A percentile compares a stretch with the other conserved stretches of the same genome.
Conservation (phyloP, 129 eudicot species). For the Mikania micrantha region DNA sequence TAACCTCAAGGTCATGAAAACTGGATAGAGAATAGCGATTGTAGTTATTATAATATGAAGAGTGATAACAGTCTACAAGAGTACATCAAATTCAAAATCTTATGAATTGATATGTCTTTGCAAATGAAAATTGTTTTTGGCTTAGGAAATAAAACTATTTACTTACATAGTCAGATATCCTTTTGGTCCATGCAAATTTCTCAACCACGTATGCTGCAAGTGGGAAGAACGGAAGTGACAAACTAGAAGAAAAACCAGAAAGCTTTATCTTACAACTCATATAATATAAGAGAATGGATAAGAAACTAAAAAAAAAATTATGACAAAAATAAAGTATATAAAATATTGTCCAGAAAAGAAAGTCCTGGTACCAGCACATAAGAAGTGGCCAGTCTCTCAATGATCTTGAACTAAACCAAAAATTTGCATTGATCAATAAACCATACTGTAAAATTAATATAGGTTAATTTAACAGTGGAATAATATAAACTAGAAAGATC, state of each 20-base stretch:
- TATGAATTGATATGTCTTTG: not conserved
- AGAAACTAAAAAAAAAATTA: not conserved
- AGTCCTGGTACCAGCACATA: conserved; percentile 56
- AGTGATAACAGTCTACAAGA: conserved; percentile 53
- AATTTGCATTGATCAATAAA: conserved; percentile 56
- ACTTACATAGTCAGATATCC: conserved; percentile 53
- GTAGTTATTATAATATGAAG: conserved; percentile 55
- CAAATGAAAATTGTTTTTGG: not conserved
- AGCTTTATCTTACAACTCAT: not conserved
- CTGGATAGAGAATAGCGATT: conserved; percentile 64
- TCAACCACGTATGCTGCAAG: conserved; percentile 67
- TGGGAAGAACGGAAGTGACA: conserved; percentile 58
- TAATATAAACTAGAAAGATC: not conserved
- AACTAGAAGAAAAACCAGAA: conserved; percentile 33
- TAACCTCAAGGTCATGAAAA: conserved; percentile 75
- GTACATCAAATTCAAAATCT: not conserved
- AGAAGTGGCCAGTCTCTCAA: conserved; percentile 82
- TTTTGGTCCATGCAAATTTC: conserved; percentile 50
- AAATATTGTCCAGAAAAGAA: not conserved
- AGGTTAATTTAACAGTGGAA: not conserved
- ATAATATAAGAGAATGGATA: not conserved
- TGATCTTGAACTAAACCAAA: conserved; percentile 76
- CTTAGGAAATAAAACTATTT: not conserved
- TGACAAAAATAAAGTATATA: too few relatives aligned
- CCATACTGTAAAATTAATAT: conserved; percentile 57